Base-by-base conservation (phyloP, 139 green algal genomes). In the Edaphochlamys debaryana region DNA sequence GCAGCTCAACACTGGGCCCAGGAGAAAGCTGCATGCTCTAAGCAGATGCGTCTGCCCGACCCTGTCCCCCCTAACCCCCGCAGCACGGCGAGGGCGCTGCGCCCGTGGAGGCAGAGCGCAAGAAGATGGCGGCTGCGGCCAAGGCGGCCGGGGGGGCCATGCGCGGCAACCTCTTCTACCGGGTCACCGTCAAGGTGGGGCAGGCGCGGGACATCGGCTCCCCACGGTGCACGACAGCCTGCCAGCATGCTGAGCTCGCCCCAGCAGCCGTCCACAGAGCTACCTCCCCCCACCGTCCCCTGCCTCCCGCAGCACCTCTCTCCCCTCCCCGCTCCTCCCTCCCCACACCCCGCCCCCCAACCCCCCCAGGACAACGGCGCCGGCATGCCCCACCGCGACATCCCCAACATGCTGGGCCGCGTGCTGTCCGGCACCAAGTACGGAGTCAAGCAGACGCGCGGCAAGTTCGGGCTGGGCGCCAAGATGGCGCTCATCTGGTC, bases 401-500 rank as follows among this genome's bases (percentile, higher is more conserved):
- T 99, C 67, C 96, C 97, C 9, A 91, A 98, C 87, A 98, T 99
- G 96, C 92, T 99, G 48, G 97, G 97, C 48, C 89, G 91, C 19
- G 96, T 98, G 73, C 89, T 99, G 69, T 96, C 91, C 22, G 94
- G 96, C 42, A 98, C 96, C 67, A 99, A 99, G 94, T 99, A 99
- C 86, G 96, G 95, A 25, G 91, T 99, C 34, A 95, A 95, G 87
- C 87, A 90, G 82, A 85, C 86, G 34, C 41, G 82, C 34, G 71
- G 76, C 66, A 99, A 99, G 89, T 99, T 98, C 93, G 97, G 97
- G 4, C 92, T 99, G 50, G 97, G 97, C 29, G 96, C 96, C 60
- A 99, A 99, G 91, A 99, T 99, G 97, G 96, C 95, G 45, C 92
- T 99, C 20, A 99, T 99, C 80, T 99, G 97, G 97, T 89, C 76